Evolutionary conservation across 768 basidiomycete species (phyloP).

Genomic region (Phlebiopsis flavidoalba): DNA sequence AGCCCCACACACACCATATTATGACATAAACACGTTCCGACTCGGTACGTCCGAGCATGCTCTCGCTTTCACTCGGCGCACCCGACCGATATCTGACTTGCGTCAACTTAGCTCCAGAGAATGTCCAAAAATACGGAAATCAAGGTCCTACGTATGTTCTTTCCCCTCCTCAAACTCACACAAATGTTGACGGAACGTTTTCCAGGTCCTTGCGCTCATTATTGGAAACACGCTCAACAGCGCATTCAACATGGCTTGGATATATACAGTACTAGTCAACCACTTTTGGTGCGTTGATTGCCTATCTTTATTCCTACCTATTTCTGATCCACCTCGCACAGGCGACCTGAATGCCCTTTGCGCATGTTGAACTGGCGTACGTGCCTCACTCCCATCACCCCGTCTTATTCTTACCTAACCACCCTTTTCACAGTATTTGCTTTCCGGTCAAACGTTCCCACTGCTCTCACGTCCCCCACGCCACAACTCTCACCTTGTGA

Average conservation of each 20-base stretch:
- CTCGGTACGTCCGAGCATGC: too few species aligned
- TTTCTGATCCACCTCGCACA: background rate
- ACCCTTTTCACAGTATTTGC: background rate
- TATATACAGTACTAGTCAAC: constrained; percentile 10
- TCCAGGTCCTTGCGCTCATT: constrained; percentile 12
- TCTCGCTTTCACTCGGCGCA: too few species aligned
- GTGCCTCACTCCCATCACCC: background rate
- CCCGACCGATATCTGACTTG: too few species aligned
- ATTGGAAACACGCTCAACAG: constrained; percentile 13
- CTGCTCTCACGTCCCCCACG: background rate
- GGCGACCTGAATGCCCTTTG: constrained; percentile 3
- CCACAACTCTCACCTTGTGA: background rate
- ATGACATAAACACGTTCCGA: too few species aligned
- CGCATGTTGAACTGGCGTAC: constrained; percentile 2
- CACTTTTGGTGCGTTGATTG: constrained; percentile 7
- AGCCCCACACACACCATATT: too few species aligned
- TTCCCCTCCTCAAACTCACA: background rate
- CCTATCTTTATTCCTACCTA: background rate
- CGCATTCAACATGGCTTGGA: constrained; percentile 12
- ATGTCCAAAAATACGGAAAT: constrained; percentile 10
- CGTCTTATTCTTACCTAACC: background rate
- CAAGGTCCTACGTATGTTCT: constrained; percentile 11
- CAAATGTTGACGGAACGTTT: background rate
- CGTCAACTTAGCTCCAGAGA: constrained; percentile 6
- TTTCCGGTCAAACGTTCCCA: background rate